Evolutionary conservation across 192 early-diverging fungal genomes (phyloP), one percentile per base, ranked within the genome.

Genomic region (Neocallimastix lanati): DNA sequence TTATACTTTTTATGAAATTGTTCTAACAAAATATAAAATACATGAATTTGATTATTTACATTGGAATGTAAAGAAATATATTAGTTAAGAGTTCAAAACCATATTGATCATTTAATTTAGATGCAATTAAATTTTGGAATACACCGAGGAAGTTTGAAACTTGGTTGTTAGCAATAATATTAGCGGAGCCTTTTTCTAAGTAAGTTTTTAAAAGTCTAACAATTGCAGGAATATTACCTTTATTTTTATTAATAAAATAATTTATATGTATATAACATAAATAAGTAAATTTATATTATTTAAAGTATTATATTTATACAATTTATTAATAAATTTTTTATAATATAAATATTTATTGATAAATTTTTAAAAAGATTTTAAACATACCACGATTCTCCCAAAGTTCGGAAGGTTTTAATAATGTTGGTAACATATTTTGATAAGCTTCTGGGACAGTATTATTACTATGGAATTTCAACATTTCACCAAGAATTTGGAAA

Each of bases 191-290:
- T 76, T 93, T 90, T 40, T 88, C 84, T 81, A 99, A 83, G 84
- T 94, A 98, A 67, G 96, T 90, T 82, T 94, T 92, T 78, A 99
- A 83, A 76, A 98, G 86, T 36, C 91, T 88, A 78, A 97, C 95
- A 9, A 99, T 87, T 0, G 98, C 98, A 76, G 98, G 98, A 29
- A 98, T 90, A 85, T 98, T 99, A 76, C 91, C 92, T 92, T 81
- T 35, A 29, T 16, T 13, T 18, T 67, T 36, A 38, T 78, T 16
- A 29, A 6, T 33, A 33, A 6, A 6, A 33, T 33, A 6, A 33
- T 33, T 33, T 6, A 6, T 33, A 33, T 33, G 30, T n/a, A n/a
- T n/a, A n/a, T n/a, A n/a, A n/a, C n/a, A n/a, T n/a, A n/a, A n/a
- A n/a, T n/a, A n/a, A n/a, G n/a, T n/a, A n/a, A n/a, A n/a, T n/a